Evolutionary conservation across 2,329 filamentous ascomycete genomes (phyloP).

Genomic region (Colletotrichum neosansevieriae): DNA sequence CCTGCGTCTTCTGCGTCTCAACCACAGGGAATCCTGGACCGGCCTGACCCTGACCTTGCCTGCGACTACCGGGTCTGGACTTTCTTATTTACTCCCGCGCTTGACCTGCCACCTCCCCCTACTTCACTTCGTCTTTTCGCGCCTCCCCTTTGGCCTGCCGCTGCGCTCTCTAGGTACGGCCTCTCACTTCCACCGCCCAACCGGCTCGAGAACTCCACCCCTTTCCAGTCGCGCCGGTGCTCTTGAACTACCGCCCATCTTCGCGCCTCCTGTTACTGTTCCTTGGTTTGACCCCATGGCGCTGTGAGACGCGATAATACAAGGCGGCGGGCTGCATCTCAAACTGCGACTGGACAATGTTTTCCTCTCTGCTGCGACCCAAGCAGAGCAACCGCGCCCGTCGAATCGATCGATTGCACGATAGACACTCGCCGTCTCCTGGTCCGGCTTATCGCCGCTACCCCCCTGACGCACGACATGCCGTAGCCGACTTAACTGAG

Average conservation of each 20-base stretch:
- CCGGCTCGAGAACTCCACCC: not conserved
- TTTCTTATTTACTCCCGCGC: slow-evolving; percentile 29
- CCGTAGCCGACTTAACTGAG: slow-evolving; percentile 75
- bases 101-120: slow-evolving; percentile 10
- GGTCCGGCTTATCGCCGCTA: slow-evolving; percentile 48
- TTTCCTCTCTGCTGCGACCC: slow-evolving; percentile 42
- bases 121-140: not conserved
- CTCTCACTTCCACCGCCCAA: slow-evolving; percentile 12
- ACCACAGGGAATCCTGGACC: slow-evolving; percentile 34
- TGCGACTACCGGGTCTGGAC: slow-evolving; percentile 5
- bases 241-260: slow-evolving; percentile 1
- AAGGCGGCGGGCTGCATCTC: slow-evolving; percentile 37
- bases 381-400: slow-evolving; percentile 38
- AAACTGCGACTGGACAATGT: slow-evolving; percentile 39
- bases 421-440: slow-evolving; percentile 37
- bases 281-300: slow-evolving; percentile 27
- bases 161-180: not conserved
- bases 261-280: not conserved
- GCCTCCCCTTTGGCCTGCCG: slow-evolving; percentile 24
- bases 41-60: slow-evolving; percentile 15
- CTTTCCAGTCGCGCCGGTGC: slow-evolving; percentile 9
- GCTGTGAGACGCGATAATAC: slow-evolving; percentile 32
- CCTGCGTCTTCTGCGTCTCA: slow-evolving; percentile 25
- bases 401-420: slow-evolving; percentile 34
- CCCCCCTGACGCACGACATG: slow-evolving; percentile 56